Percentiles rank a stretch among this genome's conserved stretches.
These are phyloP conservation scores for Karstenula rhodostoma DNA, from an alignment of 2,329 filamentous ascomycete genomes.

Conservation along the genomic window DNA sequence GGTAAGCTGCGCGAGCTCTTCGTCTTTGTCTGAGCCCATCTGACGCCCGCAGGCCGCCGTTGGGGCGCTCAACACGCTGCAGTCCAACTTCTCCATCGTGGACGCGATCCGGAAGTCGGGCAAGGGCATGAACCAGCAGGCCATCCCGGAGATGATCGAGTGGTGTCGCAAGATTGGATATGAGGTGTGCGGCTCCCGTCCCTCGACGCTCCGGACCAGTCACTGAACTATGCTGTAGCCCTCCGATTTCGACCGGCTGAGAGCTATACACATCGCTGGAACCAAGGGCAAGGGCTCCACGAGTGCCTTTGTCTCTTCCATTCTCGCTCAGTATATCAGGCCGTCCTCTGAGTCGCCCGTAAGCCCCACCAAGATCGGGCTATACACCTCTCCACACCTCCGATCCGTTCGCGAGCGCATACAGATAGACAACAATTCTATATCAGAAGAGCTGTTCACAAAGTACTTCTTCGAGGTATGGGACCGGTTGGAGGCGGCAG, in stretches of 20 bases:
- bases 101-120: constrained; percentile 80
- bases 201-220: background rate
- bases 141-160: constrained; percentile 81
- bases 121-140: constrained; percentile 73
- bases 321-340: constrained; percentile 70
- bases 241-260: constrained; percentile 66
- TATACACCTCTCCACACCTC: constrained; percentile 87
- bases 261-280: constrained; percentile 83
- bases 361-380: constrained; percentile 68
- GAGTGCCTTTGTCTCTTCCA: constrained; percentile 81
- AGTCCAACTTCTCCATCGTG: constrained; percentile 80
- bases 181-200: constrained; percentile 62
- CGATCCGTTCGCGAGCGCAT: constrained; percentile 86
- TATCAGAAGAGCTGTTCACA: constrained; percentile 74
- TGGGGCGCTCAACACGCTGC: constrained; percentile 75
- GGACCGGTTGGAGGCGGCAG: constrained; percentile 69
- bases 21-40: constrained; percentile 12
- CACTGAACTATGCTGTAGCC: constrained; percentile 55
- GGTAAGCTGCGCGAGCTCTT: constrained; percentile 28
- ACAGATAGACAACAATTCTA: constrained; percentile 75
- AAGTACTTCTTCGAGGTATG: constrained; percentile 85
- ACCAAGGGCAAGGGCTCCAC: constrained; percentile 96
- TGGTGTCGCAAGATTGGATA: constrained; percentile 82
- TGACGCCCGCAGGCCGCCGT: constrained; percentile 68
- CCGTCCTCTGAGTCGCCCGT: constrained; percentile 43